Base-by-base conservation (phyloP, 257 asterid genomes). In the Hygrophila difformis region DNA sequence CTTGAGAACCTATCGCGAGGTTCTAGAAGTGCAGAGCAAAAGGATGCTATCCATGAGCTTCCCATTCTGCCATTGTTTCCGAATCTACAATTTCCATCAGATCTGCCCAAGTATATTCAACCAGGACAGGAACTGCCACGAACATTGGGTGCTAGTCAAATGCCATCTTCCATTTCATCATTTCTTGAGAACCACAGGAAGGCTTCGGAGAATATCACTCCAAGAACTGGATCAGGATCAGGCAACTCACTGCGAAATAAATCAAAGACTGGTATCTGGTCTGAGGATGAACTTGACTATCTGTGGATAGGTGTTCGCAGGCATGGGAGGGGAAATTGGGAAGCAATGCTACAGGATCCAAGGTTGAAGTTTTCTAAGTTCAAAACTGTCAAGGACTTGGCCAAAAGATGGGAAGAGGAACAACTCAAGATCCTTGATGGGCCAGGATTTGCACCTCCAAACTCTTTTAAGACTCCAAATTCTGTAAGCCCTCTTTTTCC, bases 281-380 rank as follows among this genome's bases (percentile, higher is more conserved):
- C 87, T 14, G 99, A 91, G 60, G 96, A 91, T 47, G 99, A 91
- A 62, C 93, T 91, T 39, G 99, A 91, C 63, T 74, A 71, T 60
- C 89, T 91, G 13, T 86, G 99, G 99, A 75, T 91, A 60, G 99
- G 96, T 18, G 80, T 86, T 38, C 96, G 99, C 23, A 80, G 96
- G 40, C 84, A 91, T 45, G 96, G 96, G 28, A 76, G 77, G 60
- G 96, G 96, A 13, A 80, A 78, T 41, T 91, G 99, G 96, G 91
- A 82, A 57, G 71, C 79, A 18, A 91, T 91, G 88, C 59, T 91
- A 50, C 72, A 28, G 66, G 99, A 91, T 65, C 78, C 89, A 8
- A 73, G 84, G 76, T 59, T 86, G 42, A 80, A 69, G 66, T 91
- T 91, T 64, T 82, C 95, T 0, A 80, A 82, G 56, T 79, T 64